Conservation (phyloP, 2,329 filamentous ascomycete genomes). For the Cercospora sp. region DNA sequence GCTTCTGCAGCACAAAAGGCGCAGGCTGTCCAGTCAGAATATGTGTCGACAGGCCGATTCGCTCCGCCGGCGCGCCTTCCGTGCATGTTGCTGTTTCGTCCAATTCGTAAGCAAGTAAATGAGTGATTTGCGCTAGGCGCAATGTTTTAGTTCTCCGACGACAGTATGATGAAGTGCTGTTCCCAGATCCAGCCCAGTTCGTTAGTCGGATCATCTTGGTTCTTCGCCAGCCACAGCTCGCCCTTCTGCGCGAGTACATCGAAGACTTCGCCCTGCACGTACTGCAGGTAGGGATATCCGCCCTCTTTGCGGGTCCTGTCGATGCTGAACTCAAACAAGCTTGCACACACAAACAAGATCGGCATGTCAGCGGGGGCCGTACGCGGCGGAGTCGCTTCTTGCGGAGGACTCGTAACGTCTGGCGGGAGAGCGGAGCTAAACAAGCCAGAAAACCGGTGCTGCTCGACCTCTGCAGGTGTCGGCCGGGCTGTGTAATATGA, state of each 20-base stretch:
- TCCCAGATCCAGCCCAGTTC: constrained; percentile 98
- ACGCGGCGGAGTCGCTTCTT: constrained; percentile 17
- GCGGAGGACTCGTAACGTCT: constrained; percentile 20
- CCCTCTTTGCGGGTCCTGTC: constrained; percentile 87
- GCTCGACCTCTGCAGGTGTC: constrained; percentile 25
- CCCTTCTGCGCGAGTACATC: constrained; percentile 89
- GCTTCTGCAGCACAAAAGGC: constrained; percentile 2
- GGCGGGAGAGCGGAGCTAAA: constrained; percentile 39
- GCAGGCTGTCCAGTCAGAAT: neutral
- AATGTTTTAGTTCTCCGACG: constrained; percentile 20
- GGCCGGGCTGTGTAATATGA: constrained; percentile 37
- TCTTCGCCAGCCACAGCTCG: constrained; percentile 95
- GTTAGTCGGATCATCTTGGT: constrained; percentile 82
- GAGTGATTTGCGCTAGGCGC: neutral
- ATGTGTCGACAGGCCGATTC: neutral
- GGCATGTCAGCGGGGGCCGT: constrained; percentile 28
- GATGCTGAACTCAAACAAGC: constrained; percentile 96
- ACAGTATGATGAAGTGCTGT: constrained; percentile 72
- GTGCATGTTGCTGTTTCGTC: neutral
- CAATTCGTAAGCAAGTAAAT: neutral
- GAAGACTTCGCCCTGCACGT: constrained; percentile 80
- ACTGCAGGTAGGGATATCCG: constrained; percentile 93
- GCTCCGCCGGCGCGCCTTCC: neutral
- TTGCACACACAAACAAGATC: constrained; percentile 88
- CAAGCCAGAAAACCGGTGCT: constrained; percentile 33